Conservation (phyloP, 108 stramenopile species). For the Fragilariopsis cylindrus region DNA sequence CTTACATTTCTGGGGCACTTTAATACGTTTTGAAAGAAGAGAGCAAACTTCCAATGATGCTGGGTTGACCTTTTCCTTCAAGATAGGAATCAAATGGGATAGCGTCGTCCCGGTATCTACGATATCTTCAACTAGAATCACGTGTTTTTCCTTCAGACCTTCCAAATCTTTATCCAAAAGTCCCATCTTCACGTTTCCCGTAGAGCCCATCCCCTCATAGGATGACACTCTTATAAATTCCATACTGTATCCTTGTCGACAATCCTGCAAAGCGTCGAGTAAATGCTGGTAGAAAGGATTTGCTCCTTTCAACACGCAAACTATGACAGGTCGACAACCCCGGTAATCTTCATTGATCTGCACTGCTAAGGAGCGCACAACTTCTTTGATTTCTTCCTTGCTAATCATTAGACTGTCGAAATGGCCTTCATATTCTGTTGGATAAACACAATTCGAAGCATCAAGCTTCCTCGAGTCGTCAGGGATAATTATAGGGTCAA, state of each 20-base stretch:
- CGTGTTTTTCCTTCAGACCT: conserved; percentile 38
- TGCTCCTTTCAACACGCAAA: conserved; percentile 65
- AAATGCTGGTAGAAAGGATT: conserved; percentile 53
- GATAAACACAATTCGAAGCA: conserved; percentile 30
- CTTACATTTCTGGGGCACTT: conserved; percentile 15
- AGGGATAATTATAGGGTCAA: conserved; percentile 23
- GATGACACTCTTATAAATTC: conserved; percentile 58
- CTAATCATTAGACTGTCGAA: conserved; percentile 46
- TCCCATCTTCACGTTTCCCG: conserved; percentile 41
- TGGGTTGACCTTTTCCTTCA: conserved; percentile 31
- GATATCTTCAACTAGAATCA: conserved; percentile 73
- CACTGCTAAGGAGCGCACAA: conserved; percentile 36
- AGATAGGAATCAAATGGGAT: conserved; percentile 37
- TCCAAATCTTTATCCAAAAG: conserved; percentile 32
- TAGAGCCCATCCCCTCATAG: conserved; percentile 49
- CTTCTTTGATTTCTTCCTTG: conserved; percentile 33
- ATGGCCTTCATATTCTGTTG: conserved; percentile 63
- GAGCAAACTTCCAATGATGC: conserved; percentile 44
- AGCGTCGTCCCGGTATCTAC: conserved; percentile 69
- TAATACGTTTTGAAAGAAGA: conserved; percentile 49
- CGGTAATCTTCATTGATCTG: conserved; percentile 51
- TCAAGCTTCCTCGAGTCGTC: conserved; percentile 19
- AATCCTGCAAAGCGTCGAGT: conserved; percentile 43
- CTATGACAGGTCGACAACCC: conserved; percentile 51
- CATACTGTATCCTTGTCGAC: conserved; percentile 48